A percentile compares a stretch with the other conserved stretches of the same genome.
phyloP scores from a whole-genome alignment of 345 rosid species.

The Kernera saxatilis region DNA sequence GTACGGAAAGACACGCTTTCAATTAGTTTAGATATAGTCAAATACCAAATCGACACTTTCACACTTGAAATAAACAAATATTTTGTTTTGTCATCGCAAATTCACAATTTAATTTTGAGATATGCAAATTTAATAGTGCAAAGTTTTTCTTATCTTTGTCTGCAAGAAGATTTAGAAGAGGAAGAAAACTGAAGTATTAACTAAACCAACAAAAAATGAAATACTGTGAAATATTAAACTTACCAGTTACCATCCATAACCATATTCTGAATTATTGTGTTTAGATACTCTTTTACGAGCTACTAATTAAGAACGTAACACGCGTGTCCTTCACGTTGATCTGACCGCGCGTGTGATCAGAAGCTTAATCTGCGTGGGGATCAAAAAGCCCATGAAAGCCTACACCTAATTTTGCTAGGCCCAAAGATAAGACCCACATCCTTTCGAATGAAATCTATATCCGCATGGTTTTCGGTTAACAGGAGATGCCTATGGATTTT shows the following conservation, averaged over 20 bases:
- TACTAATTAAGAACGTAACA: not conserved
- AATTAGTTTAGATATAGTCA: not conserved
- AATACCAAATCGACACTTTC: not conserved
- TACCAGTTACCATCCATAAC: not conserved
- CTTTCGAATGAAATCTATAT: not conserved
- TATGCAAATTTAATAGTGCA: not conserved
- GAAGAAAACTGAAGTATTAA: too few relatives aligned
- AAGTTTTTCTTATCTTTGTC: not conserved
- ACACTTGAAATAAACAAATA: not conserved
- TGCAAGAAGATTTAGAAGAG: not conserved
- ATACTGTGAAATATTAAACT: too few relatives aligned
- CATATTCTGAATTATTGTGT: too few relatives aligned
- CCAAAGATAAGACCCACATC: not conserved
- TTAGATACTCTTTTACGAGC: not conserved
- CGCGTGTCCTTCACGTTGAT: not conserved
- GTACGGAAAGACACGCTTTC: not conserved
- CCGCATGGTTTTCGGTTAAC: too few relatives aligned
- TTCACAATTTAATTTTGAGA: not conserved
- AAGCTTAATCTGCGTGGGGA: not conserved
- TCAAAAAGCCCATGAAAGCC: slow-evolving; percentile 16
- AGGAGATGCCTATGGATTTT: too few relatives aligned
- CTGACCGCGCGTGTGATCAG: not conserved
- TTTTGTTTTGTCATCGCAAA: not conserved
- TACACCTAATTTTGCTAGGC: not conserved
- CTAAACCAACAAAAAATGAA: too few relatives aligned